A percentile compares a stretch with the other conserved stretches of the same genome.
phyloP scores from a whole-genome alignment of 495 filamentous ascomycete species.

The Astrothelium subdiscretum region DNA sequence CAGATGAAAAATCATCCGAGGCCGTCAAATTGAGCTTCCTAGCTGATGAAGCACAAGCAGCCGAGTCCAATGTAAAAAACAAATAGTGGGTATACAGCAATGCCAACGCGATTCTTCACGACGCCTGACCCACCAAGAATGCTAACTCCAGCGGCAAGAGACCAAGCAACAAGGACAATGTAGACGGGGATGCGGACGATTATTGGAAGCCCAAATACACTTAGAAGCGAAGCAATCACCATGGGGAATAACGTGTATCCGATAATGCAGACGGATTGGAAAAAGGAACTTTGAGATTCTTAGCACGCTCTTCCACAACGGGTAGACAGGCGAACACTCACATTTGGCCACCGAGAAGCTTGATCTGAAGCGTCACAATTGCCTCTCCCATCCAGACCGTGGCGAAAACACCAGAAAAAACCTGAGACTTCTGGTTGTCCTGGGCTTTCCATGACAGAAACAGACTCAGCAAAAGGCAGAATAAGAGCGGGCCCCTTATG shows the following conservation, averaged over 20 bases:
- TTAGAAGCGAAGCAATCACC: slow-evolving; percentile 83
- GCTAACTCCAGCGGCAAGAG: slow-evolving; percentile 86
- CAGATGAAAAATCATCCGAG: neutral
- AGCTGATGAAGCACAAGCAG: slow-evolving; percentile 94
- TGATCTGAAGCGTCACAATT: slow-evolving; percentile 96
- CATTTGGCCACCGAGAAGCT: slow-evolving; percentile 95
- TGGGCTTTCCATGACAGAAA: slow-evolving; percentile 69
- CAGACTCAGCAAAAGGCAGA: slow-evolving; percentile 77
- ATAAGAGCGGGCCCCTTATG: slow-evolving; percentile 71
- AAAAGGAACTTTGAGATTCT: slow-evolving; percentile 62
- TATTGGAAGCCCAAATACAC: slow-evolving; percentile 62
- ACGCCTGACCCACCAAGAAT: slow-evolving; percentile 93
- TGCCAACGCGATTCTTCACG: slow-evolving; percentile 82
- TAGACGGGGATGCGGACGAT: slow-evolving; percentile 84
- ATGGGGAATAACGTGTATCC: slow-evolving; percentile 98
- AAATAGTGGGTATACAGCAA: slow-evolving; percentile 89
- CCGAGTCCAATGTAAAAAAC: slow-evolving; percentile 93
- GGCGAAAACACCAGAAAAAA: slow-evolving; percentile 93
- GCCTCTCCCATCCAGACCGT: slow-evolving; percentile 96
- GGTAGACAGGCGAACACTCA: slow-evolving; percentile 39
- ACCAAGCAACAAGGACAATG: slow-evolving; percentile 77
- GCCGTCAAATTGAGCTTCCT: slow-evolving; percentile 13
- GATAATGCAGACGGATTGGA: slow-evolving; percentile 94
- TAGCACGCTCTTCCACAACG: slow-evolving; percentile 4
- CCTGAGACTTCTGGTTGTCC: slow-evolving; percentile 65